A percentile compares a stretch with the other conserved stretches of the same genome.
phyloP scores from a whole-genome alignment of 2,329 filamentous ascomycete species.

The Aspergillus japonicus region DNA sequence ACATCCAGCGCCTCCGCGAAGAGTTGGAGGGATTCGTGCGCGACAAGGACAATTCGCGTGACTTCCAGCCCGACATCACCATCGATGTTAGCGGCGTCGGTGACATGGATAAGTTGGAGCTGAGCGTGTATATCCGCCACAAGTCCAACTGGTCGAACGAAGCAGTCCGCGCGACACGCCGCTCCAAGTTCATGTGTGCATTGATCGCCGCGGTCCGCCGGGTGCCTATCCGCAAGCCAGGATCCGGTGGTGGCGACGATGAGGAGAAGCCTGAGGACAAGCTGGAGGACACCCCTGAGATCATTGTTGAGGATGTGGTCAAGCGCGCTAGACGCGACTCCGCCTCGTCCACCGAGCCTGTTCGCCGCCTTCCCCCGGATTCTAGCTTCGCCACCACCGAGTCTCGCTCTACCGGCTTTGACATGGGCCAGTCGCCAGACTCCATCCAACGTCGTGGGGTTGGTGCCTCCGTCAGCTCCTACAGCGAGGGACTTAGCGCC shows the following conservation, averaged over 20 bases:
- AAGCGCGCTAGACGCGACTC: slow-evolving; percentile 12
- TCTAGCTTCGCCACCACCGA: slow-evolving; percentile 7
- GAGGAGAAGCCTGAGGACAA: slow-evolving; percentile 61
- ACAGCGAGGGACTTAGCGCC: slow-evolving; percentile 36
- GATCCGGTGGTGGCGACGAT: slow-evolving; percentile 57
- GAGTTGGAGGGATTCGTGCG: slow-evolving; percentile 86
- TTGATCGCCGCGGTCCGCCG: slow-evolving; percentile 80
- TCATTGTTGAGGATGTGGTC: slow-evolving; percentile 4
- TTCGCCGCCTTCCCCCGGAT: slow-evolving; percentile 10
- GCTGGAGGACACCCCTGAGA: not conserved
- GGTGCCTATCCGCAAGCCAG: slow-evolving; percentile 81
- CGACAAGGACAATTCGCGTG: slow-evolving; percentile 78
- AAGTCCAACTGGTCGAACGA: slow-evolving; percentile 94
- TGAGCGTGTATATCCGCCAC: slow-evolving; percentile 82
- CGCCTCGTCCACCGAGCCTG: slow-evolving; percentile 11
- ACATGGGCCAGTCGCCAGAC: slow-evolving; percentile 25
- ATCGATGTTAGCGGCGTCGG: slow-evolving; percentile 76
- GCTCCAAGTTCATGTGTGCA: slow-evolving; percentile 97
- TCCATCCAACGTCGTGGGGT: slow-evolving; percentile 31
- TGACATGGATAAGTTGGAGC: slow-evolving; percentile 81
- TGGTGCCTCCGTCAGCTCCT: slow-evolving; percentile 22
- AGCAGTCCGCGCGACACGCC: slow-evolving; percentile 71
- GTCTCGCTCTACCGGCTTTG: slow-evolving; percentile 32
- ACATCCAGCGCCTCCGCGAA: slow-evolving; percentile 77
- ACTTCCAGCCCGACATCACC: slow-evolving; percentile 82